These are phyloP conservation scores for Rhododendron ovatum DNA, from an alignment of 148 eudicot genomes.

Conservation along the genomic window DNA sequence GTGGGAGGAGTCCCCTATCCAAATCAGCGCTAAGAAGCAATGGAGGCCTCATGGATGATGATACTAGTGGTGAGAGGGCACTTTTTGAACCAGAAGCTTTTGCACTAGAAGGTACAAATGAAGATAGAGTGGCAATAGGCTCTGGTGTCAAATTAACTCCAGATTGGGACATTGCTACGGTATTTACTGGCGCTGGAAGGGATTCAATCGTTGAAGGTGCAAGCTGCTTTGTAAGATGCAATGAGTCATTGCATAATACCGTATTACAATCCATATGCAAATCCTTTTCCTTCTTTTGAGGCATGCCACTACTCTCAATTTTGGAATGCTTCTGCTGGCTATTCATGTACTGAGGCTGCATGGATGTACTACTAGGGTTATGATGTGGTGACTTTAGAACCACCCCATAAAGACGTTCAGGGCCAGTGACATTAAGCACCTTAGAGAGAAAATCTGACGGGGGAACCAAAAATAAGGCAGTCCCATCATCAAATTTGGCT, in stretches of 20 bases:
- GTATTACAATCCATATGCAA: conserved; percentile 31
- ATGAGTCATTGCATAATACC: conserved; percentile 26
- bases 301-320: conserved; percentile 29
- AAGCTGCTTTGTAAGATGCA: conserved; percentile 26
- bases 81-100: too few species aligned
- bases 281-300: conserved; percentile 33
- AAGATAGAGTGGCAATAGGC: too few species aligned
- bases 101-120: too few species aligned
- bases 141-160: conserved; percentile 63
- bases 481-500: conserved; percentile 93
- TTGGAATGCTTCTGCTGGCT: conserved; percentile 26
- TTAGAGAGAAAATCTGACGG: conserved; percentile 82
- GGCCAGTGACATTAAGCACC: conserved; percentile 64
- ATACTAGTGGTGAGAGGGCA: background rate
- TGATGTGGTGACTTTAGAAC: conserved; percentile 66
- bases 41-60: conserved; percentile 20
- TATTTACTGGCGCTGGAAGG: conserved; percentile 19
- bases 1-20: background rate
- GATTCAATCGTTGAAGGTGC: conserved; percentile 22
- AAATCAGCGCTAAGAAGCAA: background rate
- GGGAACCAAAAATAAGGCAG: conserved; percentile 85
- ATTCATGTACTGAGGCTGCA: conserved; percentile 42
- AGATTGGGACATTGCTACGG: conserved; percentile 33
- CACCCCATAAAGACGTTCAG: conserved; percentile 84
- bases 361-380: conserved; percentile 32